Evolutionary conservation across 2,329 filamentous ascomycete species (phyloP), one percentile per base, ranked within the genome.

Genomic region (Xenoacremonium recifei): DNA sequence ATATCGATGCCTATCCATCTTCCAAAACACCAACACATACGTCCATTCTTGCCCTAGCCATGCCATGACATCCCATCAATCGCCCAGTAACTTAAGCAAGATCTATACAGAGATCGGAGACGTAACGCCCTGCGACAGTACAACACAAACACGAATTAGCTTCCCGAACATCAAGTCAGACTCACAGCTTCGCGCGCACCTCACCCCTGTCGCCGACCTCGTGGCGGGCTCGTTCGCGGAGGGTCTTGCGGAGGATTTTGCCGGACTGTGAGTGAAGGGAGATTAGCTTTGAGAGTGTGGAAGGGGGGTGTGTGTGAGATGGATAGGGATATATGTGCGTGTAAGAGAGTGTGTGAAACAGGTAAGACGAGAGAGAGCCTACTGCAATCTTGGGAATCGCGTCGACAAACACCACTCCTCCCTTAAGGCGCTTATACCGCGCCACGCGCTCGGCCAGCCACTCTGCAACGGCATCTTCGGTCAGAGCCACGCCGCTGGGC

Each of bases 341-440:
- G n/a, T 11, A 25, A n/a, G 25, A 23, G 21, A 18, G 6, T 5
- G 27, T 5, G 4, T 18, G 35, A 2, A 7, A 32, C 3, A 30
- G 6, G 16, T 29, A 33, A 20, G 13, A 27, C 11, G 1, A 17
- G 23, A 9, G 39, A 23, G 21, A 30, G 35, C 73, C 60, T 58
- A 82, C 79, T 27, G 81, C 80, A 51, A 64, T 62, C 54, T 64
- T 66, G 3, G 86, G 86, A 37, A 90, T 82, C 5, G 67, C 69
- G 32, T 87, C 79, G 2, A 83, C 65, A 59, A 89, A 87, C 11
- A 76, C 69, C 2, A 91, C 80, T 2, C 87, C 87, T 0, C 87
- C 87, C 21, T 72, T 79, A 37, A 90, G 69, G 47, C 79, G 72
- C 65, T 91, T 91, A 52, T 84, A 78, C 34, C 67, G 69, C 2